phyloP scores from a whole-genome alignment of 441 rosid species.

The Erodium moschatum region DNA sequence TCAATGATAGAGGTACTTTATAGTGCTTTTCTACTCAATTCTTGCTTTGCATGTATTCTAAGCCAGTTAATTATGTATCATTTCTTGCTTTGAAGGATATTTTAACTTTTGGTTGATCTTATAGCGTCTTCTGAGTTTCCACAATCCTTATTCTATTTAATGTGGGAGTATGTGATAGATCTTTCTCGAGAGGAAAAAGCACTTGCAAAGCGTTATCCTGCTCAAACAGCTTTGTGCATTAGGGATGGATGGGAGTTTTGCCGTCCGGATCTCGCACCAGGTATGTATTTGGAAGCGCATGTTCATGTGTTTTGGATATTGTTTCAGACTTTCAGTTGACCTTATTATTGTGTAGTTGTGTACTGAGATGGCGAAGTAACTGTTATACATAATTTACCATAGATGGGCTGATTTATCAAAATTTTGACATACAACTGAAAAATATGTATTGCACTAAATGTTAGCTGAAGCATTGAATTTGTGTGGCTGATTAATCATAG shows the following conservation, averaged over 20 bases:
- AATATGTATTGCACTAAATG: background rate
- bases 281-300: constrained; percentile 30
- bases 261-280: constrained; percentile 81
- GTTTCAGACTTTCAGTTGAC: background rate
- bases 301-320: constrained; percentile 9
- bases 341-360: background rate
- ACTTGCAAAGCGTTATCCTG: constrained; percentile 82
- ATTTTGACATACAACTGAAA: background rate
- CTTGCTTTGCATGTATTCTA: background rate
- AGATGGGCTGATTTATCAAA: constrained; percentile 1
- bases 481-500: constrained; percentile 26
- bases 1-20: constrained; percentile 85
- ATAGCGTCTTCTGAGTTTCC: constrained; percentile 8
- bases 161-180: constrained; percentile 41
- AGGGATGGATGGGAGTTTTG: constrained; percentile 98
- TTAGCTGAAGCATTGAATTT: constrained; percentile 13
- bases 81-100: constrained; percentile 6
- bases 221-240: constrained; percentile 76
- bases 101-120: constrained; percentile 12
- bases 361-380: background rate
- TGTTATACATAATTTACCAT: background rate
- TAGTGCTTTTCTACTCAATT: constrained; percentile 11
- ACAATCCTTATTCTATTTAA: constrained; percentile 16
- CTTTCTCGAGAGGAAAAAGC: constrained; percentile 78
- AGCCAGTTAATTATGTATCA: constrained; percentile 8